Base-by-base conservation (phyloP, 176 grass and related monocot genomes). In the Triticum turgidum region DNA sequence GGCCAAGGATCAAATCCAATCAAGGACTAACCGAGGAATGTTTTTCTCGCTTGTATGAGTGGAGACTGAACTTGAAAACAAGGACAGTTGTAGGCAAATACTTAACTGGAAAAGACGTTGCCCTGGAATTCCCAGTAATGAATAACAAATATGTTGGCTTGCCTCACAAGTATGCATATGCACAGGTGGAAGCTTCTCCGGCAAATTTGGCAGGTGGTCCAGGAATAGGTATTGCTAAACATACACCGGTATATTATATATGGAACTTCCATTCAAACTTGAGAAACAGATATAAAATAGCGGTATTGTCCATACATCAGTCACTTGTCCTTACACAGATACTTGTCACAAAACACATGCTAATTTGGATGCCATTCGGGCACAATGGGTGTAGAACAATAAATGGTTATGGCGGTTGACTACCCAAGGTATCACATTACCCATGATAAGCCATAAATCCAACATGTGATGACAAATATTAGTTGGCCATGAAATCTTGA, bases 21-120 rank as follows among this genome's bases (percentile, higher is more conserved):
- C 65, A 68, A 68, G 44, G 5, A 37, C 0, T 22, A 24, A 63
- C 32, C 17, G 37, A 65, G 7, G 25, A 69, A 25, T 81, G 37
- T 41, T 81, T 38, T 29, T 82, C 71, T 44, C 64, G 63, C 11
- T 37, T 88, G 63, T 83, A 83, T 35, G 62, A 83, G 82, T 83
- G 73, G 86, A 88, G 86, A 49, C 45, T 88, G 41, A 88, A 88
- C 86, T 41, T 88, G 65, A 88, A 71, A 88, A 71, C 80, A 49
- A 72, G 35, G 27, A 24, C 34, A 47, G 12, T 69, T 69, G 13
- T 20, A 83, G 80, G 64, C 2, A 69, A 77, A 83, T 79, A 72
- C 20, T 42, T 83, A 83, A 83, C 73, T 37, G 34, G 73, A 14
- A 54, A 1, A 61, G 80, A 83, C 20, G 66, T 62, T 68, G 41